Evolutionary conservation across 2,329 filamentous ascomycete genomes (phyloP).

Genomic region (Myotisia sp.): DNA sequence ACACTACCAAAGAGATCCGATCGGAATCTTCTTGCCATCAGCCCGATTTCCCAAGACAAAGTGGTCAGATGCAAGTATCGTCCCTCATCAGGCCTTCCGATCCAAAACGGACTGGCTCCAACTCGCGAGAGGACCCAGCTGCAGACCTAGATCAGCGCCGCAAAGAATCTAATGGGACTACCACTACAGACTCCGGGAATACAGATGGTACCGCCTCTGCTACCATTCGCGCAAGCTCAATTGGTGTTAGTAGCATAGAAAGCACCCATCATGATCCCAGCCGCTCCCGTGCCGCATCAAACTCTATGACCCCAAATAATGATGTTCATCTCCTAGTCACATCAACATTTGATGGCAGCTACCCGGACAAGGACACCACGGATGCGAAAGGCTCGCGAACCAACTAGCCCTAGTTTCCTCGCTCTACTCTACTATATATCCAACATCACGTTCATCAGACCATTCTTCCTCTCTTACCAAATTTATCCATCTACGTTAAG

Average conservation of each 20-base stretch:
- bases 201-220: no score
- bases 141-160: background rate
- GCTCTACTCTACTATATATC: no score
- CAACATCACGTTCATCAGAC: no score
- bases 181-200: background rate
- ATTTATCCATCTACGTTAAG: no score
- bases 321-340: no score
- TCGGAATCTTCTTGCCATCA: no score
- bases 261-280: conserved; percentile 1
- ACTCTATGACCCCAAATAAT: conserved; percentile 1
- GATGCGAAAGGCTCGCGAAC: no score
- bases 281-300: no score
- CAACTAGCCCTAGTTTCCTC: no score
- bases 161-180: background rate
- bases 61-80: conserved; percentile 2
- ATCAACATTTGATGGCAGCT: no score
- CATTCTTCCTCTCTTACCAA: no score
- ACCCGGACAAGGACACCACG: no score
- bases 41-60: background rate
- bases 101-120: background rate
- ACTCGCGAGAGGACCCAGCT: conserved; percentile 1
- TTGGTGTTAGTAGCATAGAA: background rate
- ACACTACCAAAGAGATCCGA: background rate
- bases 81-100: conserved; percentile 1
- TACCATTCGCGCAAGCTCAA: background rate